phyloP scores from a whole-genome alignment of 495 filamentous ascomycete genomes.

The Sphaerosporella brunnea region DNA sequence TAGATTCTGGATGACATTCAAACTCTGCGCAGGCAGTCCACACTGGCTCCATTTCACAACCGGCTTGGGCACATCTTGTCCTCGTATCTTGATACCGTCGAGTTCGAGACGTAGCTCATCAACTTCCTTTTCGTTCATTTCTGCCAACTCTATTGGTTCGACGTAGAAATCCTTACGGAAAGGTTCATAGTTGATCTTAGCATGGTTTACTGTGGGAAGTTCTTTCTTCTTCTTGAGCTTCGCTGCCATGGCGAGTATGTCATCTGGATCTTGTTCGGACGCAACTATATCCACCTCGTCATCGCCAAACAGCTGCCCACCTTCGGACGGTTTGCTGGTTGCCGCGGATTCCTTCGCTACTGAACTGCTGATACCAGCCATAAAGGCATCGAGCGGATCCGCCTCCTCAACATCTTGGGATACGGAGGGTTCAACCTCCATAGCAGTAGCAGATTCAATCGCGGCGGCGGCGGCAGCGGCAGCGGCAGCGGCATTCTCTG shows the following conservation, averaged over 20 bases:
- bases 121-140: constrained; percentile 74
- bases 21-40: constrained; percentile 64
- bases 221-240: constrained; percentile 94
- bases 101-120: constrained; percentile 66
- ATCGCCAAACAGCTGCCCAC: constrained; percentile 28
- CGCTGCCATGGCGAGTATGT: constrained; percentile 69
- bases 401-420: constrained; percentile 51
- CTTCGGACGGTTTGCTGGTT: constrained; percentile 13
- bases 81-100: constrained; percentile 84
- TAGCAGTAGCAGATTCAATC: constrained; percentile 19
- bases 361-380: constrained; percentile 57
- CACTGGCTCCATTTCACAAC: constrained; percentile 95
- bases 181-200: constrained; percentile 63
- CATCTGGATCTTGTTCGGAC: constrained; percentile 55
- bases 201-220: constrained; percentile 67
- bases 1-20: constrained; percentile 70
- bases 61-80: constrained; percentile 73
- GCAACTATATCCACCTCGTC: constrained; percentile 62
- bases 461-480: constrained; percentile 28
- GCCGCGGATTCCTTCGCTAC: constrained; percentile 28
- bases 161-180: constrained; percentile 90
- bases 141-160: constrained; percentile 64
- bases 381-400: constrained; percentile 84
- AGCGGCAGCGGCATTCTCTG: constrained; percentile 30
- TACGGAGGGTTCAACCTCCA: constrained; percentile 35